A percentile compares a stretch with the other conserved stretches of the same genome.
phyloP scores from a whole-genome alignment of 306 rosid species.

The Prunus kanzakura region DNA sequence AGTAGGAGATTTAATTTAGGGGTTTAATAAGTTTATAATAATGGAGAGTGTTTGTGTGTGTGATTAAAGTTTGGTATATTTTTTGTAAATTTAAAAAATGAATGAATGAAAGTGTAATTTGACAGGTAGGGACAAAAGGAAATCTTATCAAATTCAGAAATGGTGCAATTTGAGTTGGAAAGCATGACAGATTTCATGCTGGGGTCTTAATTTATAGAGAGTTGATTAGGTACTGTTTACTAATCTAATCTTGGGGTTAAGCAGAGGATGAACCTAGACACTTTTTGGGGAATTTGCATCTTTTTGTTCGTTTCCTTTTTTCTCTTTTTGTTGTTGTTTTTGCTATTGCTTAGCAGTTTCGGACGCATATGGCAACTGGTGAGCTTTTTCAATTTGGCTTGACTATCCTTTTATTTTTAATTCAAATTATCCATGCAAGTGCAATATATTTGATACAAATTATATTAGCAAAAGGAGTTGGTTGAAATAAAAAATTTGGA shows the following conservation, averaged over 20 bases:
- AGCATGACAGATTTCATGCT: not conserved
- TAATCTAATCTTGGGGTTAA: not conserved
- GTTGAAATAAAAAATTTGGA: no score
- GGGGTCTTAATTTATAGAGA: slow-evolving; percentile 10
- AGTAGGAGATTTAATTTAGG: not conserved
- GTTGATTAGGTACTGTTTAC: not conserved
- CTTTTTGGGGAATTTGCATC: not conserved
- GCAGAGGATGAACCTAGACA: slow-evolving; percentile 47
- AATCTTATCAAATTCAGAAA: slow-evolving; percentile 11
- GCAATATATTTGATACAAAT: no score
- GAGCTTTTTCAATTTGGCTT: not conserved
- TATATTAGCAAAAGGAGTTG: no score
- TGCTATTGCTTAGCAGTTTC: not conserved
- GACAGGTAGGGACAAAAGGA: not conserved
- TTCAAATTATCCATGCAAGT: not conserved
- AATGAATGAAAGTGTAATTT: not conserved
- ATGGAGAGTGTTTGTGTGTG: not conserved
- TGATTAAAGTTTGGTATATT: not conserved
- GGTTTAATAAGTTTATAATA: not conserved
- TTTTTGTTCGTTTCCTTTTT: not conserved
- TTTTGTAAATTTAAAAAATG: no score
- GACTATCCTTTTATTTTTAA: not conserved
- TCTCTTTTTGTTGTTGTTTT: no score
- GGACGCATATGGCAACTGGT: not conserved
- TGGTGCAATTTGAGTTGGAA: slow-evolving; percentile 14